A percentile compares a stretch with the other conserved stretches of the same genome.
Conservation (phyloP, 805 yeast species). For the Lipomyces starkeyi region DNA sequence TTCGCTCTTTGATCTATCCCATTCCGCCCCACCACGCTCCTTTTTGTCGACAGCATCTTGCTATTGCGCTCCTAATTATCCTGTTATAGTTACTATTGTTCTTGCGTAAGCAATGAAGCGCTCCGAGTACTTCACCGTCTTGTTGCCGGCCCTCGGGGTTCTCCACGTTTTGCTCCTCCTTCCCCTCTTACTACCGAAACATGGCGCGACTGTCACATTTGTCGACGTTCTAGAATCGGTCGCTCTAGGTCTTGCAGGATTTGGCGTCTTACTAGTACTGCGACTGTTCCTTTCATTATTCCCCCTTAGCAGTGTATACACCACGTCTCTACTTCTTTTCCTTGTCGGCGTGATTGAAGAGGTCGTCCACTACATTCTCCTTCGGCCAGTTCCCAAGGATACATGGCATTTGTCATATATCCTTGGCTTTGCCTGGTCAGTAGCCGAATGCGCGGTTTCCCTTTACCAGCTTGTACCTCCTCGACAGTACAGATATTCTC, state of each 20-base stretch:
- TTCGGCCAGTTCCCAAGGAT: slow-evolving; percentile 20
- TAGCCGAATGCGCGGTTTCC: slow-evolving; percentile 33
- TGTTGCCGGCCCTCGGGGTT: slow-evolving; percentile 28
- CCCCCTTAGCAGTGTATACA: slow-evolving; percentile 31
- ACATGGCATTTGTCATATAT: slow-evolving; percentile 32
- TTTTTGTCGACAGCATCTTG: background rate
- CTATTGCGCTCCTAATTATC: background rate
- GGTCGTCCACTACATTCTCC: slow-evolving; percentile 24
- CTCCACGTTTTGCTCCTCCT: slow-evolving; percentile 26
- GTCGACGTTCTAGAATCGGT: slow-evolving; percentile 20
- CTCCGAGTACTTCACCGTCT: slow-evolving; percentile 30
- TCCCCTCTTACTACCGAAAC: slow-evolving; percentile 29
- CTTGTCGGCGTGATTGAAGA: slow-evolving; percentile 34
- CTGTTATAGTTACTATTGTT: background rate
- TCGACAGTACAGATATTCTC: slow-evolving; percentile 26
- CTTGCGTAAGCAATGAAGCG: slow-evolving; percentile 22
- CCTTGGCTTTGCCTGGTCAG: slow-evolving; percentile 33
- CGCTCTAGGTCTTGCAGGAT: slow-evolving; percentile 31
- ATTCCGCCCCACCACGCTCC: background rate
- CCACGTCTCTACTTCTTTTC: slow-evolving; percentile 31
- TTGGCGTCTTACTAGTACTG: slow-evolving; percentile 23
- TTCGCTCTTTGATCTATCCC: background rate
- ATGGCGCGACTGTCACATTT: slow-evolving; percentile 21
- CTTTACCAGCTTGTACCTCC: slow-evolving; percentile 34
- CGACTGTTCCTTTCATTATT: slow-evolving; percentile 32